Percentiles rank a stretch among this genome's conserved stretches.
These are phyloP conservation scores for Ophiorrhiza pumila DNA, from an alignment of 257 asterid genomes.

Conservation along the genomic window DNA sequence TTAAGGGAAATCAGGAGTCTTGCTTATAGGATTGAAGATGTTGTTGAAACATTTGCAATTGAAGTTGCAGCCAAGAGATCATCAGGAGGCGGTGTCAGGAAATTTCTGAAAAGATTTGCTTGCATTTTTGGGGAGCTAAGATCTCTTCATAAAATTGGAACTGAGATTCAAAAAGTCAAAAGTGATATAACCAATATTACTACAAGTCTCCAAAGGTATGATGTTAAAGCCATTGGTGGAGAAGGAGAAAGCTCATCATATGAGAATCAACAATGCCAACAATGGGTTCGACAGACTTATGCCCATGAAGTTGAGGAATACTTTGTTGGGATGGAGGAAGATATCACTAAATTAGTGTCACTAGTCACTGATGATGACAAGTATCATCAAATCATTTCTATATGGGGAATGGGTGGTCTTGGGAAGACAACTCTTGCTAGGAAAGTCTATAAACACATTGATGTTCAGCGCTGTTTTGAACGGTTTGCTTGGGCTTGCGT, in stretches of 20 bases:
- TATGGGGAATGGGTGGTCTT: conserved; percentile 20
- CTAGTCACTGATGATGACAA: neutral
- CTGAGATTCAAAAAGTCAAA: neutral
- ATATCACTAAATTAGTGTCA: neutral
- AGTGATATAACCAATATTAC: neutral
- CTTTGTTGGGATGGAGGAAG: conserved; percentile 14
- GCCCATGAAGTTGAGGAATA: conserved; percentile 8
- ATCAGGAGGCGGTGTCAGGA: neutral
- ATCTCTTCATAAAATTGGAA: conserved; percentile 1
- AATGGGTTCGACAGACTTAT: conserved; percentile 7
- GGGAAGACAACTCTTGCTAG: conserved; percentile 22
- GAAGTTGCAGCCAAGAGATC: neutral
- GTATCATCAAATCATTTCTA: neutral
- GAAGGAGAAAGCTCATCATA: conserved; percentile 6
- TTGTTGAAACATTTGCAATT: conserved; percentile 6
- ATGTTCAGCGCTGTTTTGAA: neutral
- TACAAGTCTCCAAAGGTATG: conserved; percentile 8
- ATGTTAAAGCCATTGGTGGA: neutral
- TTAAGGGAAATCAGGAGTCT: conserved; percentile 1
- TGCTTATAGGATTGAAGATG: conserved; percentile 7
- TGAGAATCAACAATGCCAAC: neutral
- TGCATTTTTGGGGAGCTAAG: neutral
- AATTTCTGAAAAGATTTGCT: neutral
- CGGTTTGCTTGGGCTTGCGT: conserved; percentile 14
- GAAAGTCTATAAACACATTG: neutral